Conservation (phyloP, 371 early-diverging fungal species). For the Mucor lusitanicus region DNA sequence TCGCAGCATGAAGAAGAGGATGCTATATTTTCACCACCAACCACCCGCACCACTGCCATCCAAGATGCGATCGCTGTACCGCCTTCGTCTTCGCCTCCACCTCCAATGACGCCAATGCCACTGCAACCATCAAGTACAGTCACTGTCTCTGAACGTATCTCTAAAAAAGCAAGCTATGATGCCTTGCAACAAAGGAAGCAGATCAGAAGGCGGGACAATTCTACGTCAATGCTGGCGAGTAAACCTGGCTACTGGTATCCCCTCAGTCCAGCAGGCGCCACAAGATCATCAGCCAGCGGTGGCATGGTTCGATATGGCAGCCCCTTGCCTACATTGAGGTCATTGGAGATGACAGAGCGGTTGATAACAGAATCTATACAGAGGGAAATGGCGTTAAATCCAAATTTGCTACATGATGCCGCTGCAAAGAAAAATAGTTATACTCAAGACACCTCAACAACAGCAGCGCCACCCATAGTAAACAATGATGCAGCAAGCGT, state of each 20-base stretch:
- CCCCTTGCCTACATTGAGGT: background rate
- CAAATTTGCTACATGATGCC: constrained; percentile 1
- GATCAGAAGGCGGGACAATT: constrained; percentile 5
- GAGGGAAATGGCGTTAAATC: constrained; percentile 15
- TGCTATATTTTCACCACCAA: background rate
- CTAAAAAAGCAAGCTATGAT: constrained; percentile 19
- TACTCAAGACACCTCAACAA: background rate
- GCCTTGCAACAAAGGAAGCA: constrained; percentile 10
- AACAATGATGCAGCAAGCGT: constrained; percentile 3
- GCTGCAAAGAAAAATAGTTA: background rate
- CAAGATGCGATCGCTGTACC: background rate
- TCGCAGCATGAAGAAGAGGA: background rate
- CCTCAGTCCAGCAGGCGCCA: background rate
- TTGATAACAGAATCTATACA: constrained; percentile 16
- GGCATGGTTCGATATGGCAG: background rate
- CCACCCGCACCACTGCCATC: background rate
- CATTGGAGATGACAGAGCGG: constrained; percentile 19
- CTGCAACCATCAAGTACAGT: background rate
- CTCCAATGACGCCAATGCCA: background rate
- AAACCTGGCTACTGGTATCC: constrained; percentile 26
- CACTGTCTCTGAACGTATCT: constrained; percentile 11
- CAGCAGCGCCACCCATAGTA: background rate
- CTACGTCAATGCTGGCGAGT: background rate
- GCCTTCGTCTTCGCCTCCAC: background rate
- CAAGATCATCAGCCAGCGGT: background rate